Conservation (phyloP, 2,329 filamentous ascomycete species). For the Coniochaeta sp. region DNA sequence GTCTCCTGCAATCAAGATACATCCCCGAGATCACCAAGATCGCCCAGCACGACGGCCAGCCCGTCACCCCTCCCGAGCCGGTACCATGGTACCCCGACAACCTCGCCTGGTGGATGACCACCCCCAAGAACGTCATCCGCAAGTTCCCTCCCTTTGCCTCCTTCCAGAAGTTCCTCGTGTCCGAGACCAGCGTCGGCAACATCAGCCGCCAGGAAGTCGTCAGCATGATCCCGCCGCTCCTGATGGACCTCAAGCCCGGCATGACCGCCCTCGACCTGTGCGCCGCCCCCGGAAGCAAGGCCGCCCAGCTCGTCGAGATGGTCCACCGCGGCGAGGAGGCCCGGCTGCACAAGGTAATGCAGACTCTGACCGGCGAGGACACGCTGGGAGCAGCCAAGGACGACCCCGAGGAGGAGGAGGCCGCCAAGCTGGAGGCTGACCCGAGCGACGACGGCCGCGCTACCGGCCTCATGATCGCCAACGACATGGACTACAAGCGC, state of each 20-base stretch:
- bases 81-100: slow-evolving; percentile 92
- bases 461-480: slow-evolving; percentile 87
- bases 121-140: slow-evolving; percentile 89
- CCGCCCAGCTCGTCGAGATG: slow-evolving; percentile 90
- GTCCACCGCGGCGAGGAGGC: slow-evolving; percentile 89
- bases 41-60: slow-evolving; percentile 71
- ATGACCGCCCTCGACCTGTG: slow-evolving; percentile 95
- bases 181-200: slow-evolving; percentile 93
- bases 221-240: slow-evolving; percentile 94
- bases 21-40: slow-evolving; percentile 86
- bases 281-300: slow-evolving; percentile 94
- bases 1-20: slow-evolving; percentile 80
- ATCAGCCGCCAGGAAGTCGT: slow-evolving; percentile 97
- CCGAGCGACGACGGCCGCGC: slow-evolving; percentile 73
- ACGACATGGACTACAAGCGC: slow-evolving; percentile 94
- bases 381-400: slow-evolving; percentile 43
- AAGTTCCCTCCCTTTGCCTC: slow-evolving; percentile 90
- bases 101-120: slow-evolving; percentile 97
- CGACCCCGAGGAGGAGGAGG: slow-evolving; percentile 39
- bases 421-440: slow-evolving; percentile 49
- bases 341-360: slow-evolving; percentile 65
- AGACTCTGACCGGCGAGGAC: slow-evolving; percentile 54
- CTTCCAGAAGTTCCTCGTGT: slow-evolving; percentile 96
- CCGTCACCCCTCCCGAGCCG: slow-evolving; percentile 72
- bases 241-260: slow-evolving; percentile 84